Conservation (phyloP, 352 stramenopile species). For the Globisporangium orthogonon region DNA sequence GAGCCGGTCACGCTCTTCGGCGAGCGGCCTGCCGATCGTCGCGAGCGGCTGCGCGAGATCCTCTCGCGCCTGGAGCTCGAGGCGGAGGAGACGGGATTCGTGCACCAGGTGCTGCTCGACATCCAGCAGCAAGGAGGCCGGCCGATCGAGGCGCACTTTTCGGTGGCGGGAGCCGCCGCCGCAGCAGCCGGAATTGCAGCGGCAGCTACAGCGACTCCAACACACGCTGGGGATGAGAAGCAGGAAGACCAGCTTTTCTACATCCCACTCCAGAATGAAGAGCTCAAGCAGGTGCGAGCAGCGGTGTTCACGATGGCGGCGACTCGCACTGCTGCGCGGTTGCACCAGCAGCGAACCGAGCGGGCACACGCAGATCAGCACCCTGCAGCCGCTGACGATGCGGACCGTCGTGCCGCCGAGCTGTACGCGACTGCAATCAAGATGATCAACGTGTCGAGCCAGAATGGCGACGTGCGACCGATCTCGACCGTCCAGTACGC, state of each 20-base stretch:
- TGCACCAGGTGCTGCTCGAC: constrained; percentile 49
- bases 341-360: constrained; percentile 50
- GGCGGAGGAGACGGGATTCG: constrained; percentile 54
- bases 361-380: constrained; percentile 40
- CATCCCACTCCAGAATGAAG: constrained; percentile 62
- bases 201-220: constrained; percentile 3
- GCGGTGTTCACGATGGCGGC: constrained; percentile 80
- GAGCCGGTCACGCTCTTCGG: constrained; percentile 95
- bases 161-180: neutral
- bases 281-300: constrained; percentile 80
- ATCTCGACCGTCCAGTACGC: constrained; percentile 76
- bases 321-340: constrained; percentile 40
- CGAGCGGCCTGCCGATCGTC: constrained; percentile 91
- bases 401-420: constrained; percentile 58
- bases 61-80: constrained; percentile 79
- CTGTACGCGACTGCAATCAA: constrained; percentile 73
- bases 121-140: constrained; percentile 33
- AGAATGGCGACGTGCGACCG: constrained; percentile 92
- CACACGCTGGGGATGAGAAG: constrained; percentile 14
- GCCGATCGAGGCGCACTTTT: constrained; percentile 15
- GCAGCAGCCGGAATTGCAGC: neutral
- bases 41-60: constrained; percentile 89
- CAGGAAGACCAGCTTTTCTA: constrained; percentile 81
- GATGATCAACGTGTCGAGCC: constrained; percentile 89
- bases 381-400: constrained; percentile 9